Evolutionary conservation across 208 protist species (phyloP), one percentile per base, ranked within the genome.

Genomic region (Trypanosoma vivax): DNA sequence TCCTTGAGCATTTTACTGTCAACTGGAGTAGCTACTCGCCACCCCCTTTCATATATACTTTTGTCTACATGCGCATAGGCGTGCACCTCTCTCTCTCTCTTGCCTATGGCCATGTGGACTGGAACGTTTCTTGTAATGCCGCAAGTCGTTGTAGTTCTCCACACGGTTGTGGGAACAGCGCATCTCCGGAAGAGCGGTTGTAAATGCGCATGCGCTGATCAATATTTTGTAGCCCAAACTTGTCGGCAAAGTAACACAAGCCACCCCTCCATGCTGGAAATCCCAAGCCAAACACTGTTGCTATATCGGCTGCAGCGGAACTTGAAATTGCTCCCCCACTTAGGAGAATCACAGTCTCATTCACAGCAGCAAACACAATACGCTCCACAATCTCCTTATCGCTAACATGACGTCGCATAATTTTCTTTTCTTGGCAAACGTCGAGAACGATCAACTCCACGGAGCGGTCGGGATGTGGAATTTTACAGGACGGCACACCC

Each of bases 301-400:
- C 72, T 47, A 94, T 68, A 76, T 97, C 94, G 43, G 97, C 68
- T 48, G 94, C 90, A 3, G 73, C 46, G 1, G 83, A 68, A 57
- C 71, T 65, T 11, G 42, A 34, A 31, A 89, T 83, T 21, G 90
- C 65, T 10, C 78, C 77, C 7, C 91, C 90, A 16, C 74, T 48
- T 38, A 97, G 57, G 25, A 95, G 42, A 37, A 69, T 76, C 10
- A 70, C 92, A 7, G 86, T 83, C 63, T 97, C 94, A 69, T 97
- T 96, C 16, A 96, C 62, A 59, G 94, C 76, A 10, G 75, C 65
- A 45, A 96, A 83, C 10, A 96, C 41, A 38, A 92, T 79, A 40
- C 83, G 75, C 39, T 96, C 83, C 13, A 85, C 54, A 21, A 97
- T 89, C 31, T 97, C 90, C n/a, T 76, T 67, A 11, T 85, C 67